These are phyloP conservation scores for Ceratobasidium sp. DNA, from an alignment of 1,284 basidiomycete species.

Conservation along the genomic window DNA sequence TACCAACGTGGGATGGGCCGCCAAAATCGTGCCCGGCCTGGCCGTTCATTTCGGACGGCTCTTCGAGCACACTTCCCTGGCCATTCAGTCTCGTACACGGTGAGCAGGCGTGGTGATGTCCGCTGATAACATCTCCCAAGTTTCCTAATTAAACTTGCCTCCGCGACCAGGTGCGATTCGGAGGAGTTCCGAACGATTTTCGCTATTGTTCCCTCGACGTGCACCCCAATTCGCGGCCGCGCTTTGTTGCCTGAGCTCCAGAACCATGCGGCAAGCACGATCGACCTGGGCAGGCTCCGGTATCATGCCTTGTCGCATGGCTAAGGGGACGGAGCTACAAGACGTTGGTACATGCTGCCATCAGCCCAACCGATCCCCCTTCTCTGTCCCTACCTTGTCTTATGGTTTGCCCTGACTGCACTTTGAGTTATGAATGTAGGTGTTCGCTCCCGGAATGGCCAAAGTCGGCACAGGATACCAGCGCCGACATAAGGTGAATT, in stretches of 20 bases:
- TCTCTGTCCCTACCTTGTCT: not conserved
- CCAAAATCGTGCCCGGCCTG: not conserved
- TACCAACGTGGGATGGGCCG: not conserved
- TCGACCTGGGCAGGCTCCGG: too few relatives aligned
- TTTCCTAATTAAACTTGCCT: not conserved
- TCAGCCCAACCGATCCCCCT: not conserved
- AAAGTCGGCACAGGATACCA: too few relatives aligned
- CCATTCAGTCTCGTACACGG: not conserved
- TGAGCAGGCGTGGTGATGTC: not conserved
- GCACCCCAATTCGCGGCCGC: not conserved
- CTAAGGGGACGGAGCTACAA: not conserved
- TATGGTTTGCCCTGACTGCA: not conserved
- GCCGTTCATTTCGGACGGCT: not conserved
- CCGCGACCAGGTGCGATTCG: not conserved
- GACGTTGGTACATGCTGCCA: not conserved
- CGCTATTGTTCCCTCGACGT: not conserved
- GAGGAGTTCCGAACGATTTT: not conserved
- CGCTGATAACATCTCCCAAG: not conserved
- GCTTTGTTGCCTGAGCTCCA: too few relatives aligned
- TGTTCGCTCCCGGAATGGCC: too few relatives aligned
- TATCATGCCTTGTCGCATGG: too few relatives aligned
- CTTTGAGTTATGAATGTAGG: too few relatives aligned
- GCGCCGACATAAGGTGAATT: too few relatives aligned
- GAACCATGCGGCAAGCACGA: too few relatives aligned
- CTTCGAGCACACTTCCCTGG: not conserved